Base-by-base conservation (phyloP, 2,329 filamentous ascomycete genomes). In the Botrytis pseudocinerea region DNA sequence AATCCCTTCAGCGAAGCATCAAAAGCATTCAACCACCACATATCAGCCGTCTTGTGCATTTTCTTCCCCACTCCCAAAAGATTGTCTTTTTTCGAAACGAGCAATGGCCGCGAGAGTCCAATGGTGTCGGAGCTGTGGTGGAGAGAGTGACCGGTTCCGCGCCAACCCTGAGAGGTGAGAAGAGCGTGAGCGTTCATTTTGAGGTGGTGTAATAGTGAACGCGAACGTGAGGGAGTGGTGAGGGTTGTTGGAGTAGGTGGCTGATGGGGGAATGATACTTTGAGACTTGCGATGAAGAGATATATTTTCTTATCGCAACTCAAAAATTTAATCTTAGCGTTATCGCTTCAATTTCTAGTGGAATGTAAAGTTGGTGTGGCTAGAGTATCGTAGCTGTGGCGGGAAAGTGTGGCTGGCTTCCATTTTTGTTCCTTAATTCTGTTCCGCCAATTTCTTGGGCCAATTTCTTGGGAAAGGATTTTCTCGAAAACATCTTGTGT, bases 11-110 rank as follows among this genome's bases (percentile, higher is more conserved):
- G 85, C 72, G 95, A 94, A 81, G 94, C 91, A 82, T 98, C 95
- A 78, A 97, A 98, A 18, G 96, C 96, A 73, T 93, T 92, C 83
- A 97, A 87, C 96, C 96, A 99, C 96, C 96, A 99, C 82, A 97
- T 94, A 80, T 98, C 95, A 78, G 86, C 88, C 82, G 87, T 85
- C 35, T 75, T 76, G 73, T 87, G 87, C 76, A 89, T 89, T 82
- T 93, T 94, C 80, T 93, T 90, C 71, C 95, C 95, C 8, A 98
- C 85, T 38, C 95, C 95, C 70, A 93, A 86, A 42, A 88, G 92
- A 82, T 97, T 92, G 78, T 91, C 87, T 83, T 97, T 97, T 78
- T 93, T 91, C 74, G 92, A 90, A 73, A 97, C 88, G 54, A 97
- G 89, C 42, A 98, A 87, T 8, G 95, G 95, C 78, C 92, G 93